Percentiles rank a stretch among this genome's conserved stretches.
These are phyloP conservation scores for Gossypium thurberi DNA, from an alignment of 345 rosid genomes.

Conservation along the genomic window DNA sequence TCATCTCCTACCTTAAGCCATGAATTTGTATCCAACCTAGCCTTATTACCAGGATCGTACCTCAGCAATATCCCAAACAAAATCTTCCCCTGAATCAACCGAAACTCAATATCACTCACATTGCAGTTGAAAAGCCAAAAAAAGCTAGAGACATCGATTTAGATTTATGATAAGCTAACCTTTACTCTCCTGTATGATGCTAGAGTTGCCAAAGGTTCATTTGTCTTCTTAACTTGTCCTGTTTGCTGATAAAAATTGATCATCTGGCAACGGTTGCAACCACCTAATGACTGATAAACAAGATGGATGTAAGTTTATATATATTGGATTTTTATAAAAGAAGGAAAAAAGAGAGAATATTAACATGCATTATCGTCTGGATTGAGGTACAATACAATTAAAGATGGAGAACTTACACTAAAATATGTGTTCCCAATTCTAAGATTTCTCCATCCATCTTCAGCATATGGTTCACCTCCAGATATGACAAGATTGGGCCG, in stretches of 20 bases:
- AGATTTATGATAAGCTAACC: slow-evolving; percentile 30
- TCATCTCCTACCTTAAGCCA: slow-evolving; percentile 66
- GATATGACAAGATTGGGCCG: slow-evolving; percentile 76
- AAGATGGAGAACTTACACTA: slow-evolving; percentile 36
- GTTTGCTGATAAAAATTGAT: slow-evolving; percentile 46
- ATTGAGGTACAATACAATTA: not conserved
- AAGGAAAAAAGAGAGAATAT: not conserved
- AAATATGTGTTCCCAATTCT: slow-evolving; percentile 53
- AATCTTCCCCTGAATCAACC: slow-evolving; percentile 69
- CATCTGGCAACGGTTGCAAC: slow-evolving; percentile 93
- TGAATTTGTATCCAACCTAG: slow-evolving; percentile 20
- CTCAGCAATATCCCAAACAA: slow-evolving; percentile 71
- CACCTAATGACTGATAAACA: slow-evolving; percentile 62
- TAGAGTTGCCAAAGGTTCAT: slow-evolving; percentile 73
- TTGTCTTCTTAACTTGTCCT: slow-evolving; percentile 62
- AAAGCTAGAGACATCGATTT: not conserved
- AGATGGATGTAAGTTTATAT: no score
- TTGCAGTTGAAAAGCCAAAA: not conserved
- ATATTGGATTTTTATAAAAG: not conserved
- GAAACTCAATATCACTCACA: not conserved
- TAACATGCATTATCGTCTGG: not conserved
- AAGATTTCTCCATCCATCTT: slow-evolving; percentile 76
- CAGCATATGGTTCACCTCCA: slow-evolving; percentile 75
- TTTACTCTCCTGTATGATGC: slow-evolving; percentile 84
- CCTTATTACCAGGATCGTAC: slow-evolving; percentile 17